These are phyloP conservation scores for Erysimum cheiranthoides DNA, from an alignment of 345 rosid species.

Conservation along the genomic window DNA sequence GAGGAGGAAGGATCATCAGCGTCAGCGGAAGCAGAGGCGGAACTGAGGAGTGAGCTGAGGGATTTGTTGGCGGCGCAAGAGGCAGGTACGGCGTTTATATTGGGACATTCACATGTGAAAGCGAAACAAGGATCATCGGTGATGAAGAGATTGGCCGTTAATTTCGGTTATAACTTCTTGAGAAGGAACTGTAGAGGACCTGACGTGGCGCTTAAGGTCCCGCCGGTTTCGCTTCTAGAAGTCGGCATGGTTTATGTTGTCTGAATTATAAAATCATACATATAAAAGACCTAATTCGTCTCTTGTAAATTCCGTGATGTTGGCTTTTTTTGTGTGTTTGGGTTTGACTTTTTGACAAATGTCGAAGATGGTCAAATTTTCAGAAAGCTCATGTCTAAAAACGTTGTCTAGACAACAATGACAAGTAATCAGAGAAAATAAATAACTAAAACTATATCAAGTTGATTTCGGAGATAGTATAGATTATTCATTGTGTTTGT, in stretches of 20 bases:
- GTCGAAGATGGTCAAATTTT: slow-evolving; percentile 11
- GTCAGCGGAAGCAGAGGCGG: slow-evolving; percentile 43
- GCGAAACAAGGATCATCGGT: slow-evolving; percentile 97
- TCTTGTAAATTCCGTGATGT: slow-evolving; percentile 38
- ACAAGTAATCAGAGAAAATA: not conserved
- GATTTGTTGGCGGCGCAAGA: slow-evolving; percentile 75
- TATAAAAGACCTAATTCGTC: not conserved
- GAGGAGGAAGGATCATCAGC: slow-evolving; percentile 38
- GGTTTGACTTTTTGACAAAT: slow-evolving; percentile 17
- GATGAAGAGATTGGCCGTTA: slow-evolving; percentile 73
- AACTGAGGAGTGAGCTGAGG: slow-evolving; percentile 65
- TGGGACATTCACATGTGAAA: slow-evolving; percentile 89
- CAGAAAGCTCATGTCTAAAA: not conserved
- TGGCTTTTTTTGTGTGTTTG: not conserved
- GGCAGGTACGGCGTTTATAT: slow-evolving; percentile 87
- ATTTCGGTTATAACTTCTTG: slow-evolving; percentile 85
- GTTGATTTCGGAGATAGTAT: not conserved
- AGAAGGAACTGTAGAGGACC: slow-evolving; percentile 92
- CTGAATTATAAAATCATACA: slow-evolving; percentile 18
- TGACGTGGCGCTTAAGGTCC: slow-evolving; percentile 89
- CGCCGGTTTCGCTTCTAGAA: slow-evolving; percentile 85
- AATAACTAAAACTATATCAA: not conserved
- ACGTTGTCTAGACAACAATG: too few species aligned
- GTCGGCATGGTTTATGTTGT: slow-evolving; percentile 98
- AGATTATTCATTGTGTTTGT: not conserved